A percentile compares a stretch with the other conserved stretches of the same genome.
phyloP scores from a whole-genome alignment of 192 early-diverging fungal genomes.

The Linnemannia hyalina region DNA sequence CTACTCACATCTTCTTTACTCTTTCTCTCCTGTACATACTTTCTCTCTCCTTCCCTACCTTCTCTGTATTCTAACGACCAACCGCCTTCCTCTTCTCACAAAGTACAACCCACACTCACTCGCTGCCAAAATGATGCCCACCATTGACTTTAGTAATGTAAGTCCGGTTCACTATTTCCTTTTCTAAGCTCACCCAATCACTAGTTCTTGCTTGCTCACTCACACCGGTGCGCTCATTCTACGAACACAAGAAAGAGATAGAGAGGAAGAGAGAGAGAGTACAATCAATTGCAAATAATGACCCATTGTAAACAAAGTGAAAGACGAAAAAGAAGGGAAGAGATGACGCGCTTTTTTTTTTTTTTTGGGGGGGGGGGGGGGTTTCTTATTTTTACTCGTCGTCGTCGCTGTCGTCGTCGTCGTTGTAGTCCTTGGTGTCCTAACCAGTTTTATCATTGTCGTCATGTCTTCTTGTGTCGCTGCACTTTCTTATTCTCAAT shows the following conservation, averaged over 20 bases:
- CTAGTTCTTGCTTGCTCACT: neutral
- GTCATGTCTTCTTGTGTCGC: neutral
- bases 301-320: neutral
- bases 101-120: neutral
- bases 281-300: neutral
- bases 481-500: neutral
- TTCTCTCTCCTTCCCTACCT: neutral
- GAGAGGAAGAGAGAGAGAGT: too few species aligned
- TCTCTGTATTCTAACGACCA: neutral
- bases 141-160: conserved; percentile 58
- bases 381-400: neutral
- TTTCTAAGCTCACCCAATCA: neutral
- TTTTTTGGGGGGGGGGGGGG: too few species aligned
- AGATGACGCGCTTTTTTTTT: conserved; percentile 1
- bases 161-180: neutral
- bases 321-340: neutral
- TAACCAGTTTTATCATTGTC: neutral
- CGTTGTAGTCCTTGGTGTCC: neutral
- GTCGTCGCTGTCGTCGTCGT: neutral
- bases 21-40: neutral
- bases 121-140: conserved; percentile 32
- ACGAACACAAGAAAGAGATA: neutral
- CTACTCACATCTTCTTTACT: neutral
- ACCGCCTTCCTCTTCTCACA: neutral
- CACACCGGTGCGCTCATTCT: neutral